Base-by-base conservation (phyloP, 208 protist species). In the Leishmania major region DNA sequence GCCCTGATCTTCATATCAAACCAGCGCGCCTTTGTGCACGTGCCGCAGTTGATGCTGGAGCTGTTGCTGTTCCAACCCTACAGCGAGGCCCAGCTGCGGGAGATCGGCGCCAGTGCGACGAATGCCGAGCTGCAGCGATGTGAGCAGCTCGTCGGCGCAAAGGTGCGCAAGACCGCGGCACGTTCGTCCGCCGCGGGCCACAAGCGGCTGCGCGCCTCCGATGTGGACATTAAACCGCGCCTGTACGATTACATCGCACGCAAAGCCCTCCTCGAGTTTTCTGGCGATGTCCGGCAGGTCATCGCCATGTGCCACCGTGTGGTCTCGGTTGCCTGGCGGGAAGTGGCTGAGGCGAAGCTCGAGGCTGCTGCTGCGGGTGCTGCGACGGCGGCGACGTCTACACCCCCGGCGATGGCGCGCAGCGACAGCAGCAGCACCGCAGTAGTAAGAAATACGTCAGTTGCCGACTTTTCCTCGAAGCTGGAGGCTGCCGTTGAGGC, bases 1-100 rank as follows among this genome's bases (percentile, higher is more conserved):
- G 89, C 92, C 10, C 82, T 97, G 73, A 86, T 95, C 19, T 97
- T 91, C 77, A 97, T 97, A 47, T 94, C 92, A 0, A 97, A 97
- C 72, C 85, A 91, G 51, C 92, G 92, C 2, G 88, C 94, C 45
- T 92, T 97, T 37, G 90, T 94, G 62, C 92, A 95, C 75, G 92
- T 97, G 31, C 89, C 94, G 28, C 82, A 84, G 73, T 84, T 77
- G 83, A 84, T 95, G 78, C 78, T 95, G 73, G 84, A 94, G 71
- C 88, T 90, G 76, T 80, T 97, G 28, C 80, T 89, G 19, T 97
- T 97, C 73, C 86, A 87, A 72, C 81, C 94, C 2, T 97, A 97
- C 86, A 87, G 45, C 55, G 86, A 86, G 22, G 81, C 84, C 55
- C 76, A 86, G 81, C 82, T 96, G 31, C 81, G 90, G 45, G 43